A percentile compares a stretch with the other conserved stretches of the same genome.
These are phyloP conservation scores for Lachancea quebecensis DNA, from an alignment of 805 yeast species.

Conservation along the genomic window DNA sequence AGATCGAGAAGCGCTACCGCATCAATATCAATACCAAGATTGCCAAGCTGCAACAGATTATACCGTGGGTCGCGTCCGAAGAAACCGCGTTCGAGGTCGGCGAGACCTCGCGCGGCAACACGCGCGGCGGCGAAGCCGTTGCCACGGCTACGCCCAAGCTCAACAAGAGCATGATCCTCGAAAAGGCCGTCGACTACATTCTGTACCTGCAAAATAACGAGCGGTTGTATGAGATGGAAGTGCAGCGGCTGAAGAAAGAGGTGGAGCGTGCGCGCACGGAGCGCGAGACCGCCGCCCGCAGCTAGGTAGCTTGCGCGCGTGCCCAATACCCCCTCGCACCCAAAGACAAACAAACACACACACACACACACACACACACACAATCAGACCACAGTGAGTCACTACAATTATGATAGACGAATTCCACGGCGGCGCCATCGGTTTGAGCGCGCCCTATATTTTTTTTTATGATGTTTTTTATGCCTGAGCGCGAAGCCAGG, in stretches of 20 bases:
- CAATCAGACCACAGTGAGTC: not conserved
- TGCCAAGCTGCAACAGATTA: slow-evolving; percentile 56
- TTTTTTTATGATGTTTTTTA: not conserved
- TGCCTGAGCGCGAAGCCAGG: not conserved
- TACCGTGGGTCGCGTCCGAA: slow-evolving; percentile 61
- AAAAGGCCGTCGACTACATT: slow-evolving; percentile 60
- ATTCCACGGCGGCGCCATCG: not conserved
- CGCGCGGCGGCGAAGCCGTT: not conserved
- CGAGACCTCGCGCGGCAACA: slow-evolving; percentile 8
- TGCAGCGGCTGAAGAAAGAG: slow-evolving; percentile 30
- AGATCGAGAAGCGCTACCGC: slow-evolving; percentile 64
- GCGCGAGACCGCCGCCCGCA: not conserved
- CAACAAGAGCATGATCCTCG: slow-evolving; percentile 62
- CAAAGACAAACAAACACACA: not conserved
- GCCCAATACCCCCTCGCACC: not conserved
- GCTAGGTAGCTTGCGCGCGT: not conserved
- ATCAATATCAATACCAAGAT: slow-evolving; percentile 67
- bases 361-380: not conserved
- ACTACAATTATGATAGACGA: not conserved
- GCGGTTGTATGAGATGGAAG: slow-evolving; percentile 27
- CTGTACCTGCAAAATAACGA: slow-evolving; percentile 46
- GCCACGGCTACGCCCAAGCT: slow-evolving; percentile 34
- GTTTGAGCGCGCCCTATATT: not conserved
- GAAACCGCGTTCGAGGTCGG: slow-evolving; percentile 51
- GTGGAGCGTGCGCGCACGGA: slow-evolving; percentile 16